Percentiles rank a stretch among this genome's conserved stretches.
Evolutionary conservation across 192 early-diverging fungal genomes (phyloP).

Genomic region (Globomyces pollinis-pini): DNA sequence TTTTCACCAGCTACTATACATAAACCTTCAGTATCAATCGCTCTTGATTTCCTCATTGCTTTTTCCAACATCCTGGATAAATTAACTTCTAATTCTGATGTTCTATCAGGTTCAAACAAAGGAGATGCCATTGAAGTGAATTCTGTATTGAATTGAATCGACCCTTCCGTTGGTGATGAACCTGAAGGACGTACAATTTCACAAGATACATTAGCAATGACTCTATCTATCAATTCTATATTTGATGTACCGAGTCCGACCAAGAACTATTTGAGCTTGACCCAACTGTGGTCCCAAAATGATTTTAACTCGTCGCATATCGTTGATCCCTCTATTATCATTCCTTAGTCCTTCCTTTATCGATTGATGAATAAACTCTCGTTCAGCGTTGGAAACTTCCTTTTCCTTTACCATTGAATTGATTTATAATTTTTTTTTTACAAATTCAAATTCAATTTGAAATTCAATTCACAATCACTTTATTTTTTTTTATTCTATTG

Average conservation of each 20-base stretch:
- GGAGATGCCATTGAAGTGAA: conserved; percentile 81
- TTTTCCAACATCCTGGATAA: conserved; percentile 84
- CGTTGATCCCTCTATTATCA: background rate
- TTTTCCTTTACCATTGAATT: no score
- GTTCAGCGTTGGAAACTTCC: no score
- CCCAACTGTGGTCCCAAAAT: conserved; percentile 63
- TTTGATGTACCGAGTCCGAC: conserved; percentile 76
- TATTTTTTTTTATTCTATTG: no score
- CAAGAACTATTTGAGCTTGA: conserved; percentile 67
- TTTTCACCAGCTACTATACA: conserved; percentile 95
- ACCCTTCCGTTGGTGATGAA: conserved; percentile 71
- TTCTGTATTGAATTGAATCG: conserved; percentile 78
- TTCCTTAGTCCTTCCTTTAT: background rate
- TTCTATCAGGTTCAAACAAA: conserved; percentile 59
- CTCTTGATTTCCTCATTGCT: conserved; percentile 69
- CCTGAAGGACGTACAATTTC: conserved; percentile 51
- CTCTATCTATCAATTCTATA: no score
- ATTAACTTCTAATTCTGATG: conserved; percentile 75
- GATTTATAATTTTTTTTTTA: no score
- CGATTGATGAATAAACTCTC: background rate
- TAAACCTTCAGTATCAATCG: conserved; percentile 92
- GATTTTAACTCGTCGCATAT: conserved; percentile 35
- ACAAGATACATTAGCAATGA: conserved; percentile 38
- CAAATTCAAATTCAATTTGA: no score
- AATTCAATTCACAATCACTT: no score